These are phyloP conservation scores for Lyophyllum semitale DNA, from an alignment of 768 basidiomycete species.

Conservation along the genomic window DNA sequence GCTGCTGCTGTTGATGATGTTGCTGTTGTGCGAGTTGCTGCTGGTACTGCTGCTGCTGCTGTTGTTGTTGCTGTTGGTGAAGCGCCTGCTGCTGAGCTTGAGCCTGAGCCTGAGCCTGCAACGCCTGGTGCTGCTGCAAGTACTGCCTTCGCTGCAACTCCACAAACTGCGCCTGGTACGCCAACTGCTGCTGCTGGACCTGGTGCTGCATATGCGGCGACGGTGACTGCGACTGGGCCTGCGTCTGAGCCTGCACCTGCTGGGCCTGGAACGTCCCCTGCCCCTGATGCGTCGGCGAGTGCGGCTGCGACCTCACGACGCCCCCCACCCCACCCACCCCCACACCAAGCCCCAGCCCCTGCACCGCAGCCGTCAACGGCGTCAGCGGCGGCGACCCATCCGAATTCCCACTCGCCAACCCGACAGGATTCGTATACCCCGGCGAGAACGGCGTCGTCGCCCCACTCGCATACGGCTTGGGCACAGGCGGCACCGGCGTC, in stretches of 20 bases:
- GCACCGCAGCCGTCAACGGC: slow-evolving; percentile 24
- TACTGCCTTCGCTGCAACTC: slow-evolving; percentile 29
- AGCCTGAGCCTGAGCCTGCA: slow-evolving; percentile 20
- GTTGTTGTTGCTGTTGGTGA: slow-evolving; percentile 17
- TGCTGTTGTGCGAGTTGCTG: slow-evolving; percentile 10
- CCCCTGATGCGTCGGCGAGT: slow-evolving; percentile 33
- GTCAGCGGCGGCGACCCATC: slow-evolving; percentile 19
- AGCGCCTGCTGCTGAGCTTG: slow-evolving; percentile 21
- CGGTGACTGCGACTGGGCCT: slow-evolving; percentile 6
- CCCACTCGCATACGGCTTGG: neutral
- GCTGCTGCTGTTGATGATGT: neutral
- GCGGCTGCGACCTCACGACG: slow-evolving; percentile 32
- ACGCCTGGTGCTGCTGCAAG: slow-evolving; percentile 29
- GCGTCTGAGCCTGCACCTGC: slow-evolving; percentile 25
- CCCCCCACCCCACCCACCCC: slow-evolving; percentile 12
- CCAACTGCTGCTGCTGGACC: slow-evolving; percentile 16
- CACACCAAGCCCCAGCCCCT: slow-evolving; percentile 28
- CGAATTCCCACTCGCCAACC: too few species aligned
- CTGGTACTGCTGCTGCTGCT: slow-evolving; percentile 21
- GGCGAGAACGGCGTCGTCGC: slow-evolving; percentile 21
- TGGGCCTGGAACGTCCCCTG: neutral
- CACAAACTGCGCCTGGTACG: slow-evolving; percentile 24
- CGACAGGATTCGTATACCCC: slow-evolving; percentile 15
- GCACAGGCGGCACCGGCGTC: slow-evolving; percentile 26
- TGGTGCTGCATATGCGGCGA: neutral